Evolutionary conservation across 2,329 filamentous ascomycete species (phyloP), one percentile per base, ranked within the genome.

Genomic region (Pseudocercospora fijiensis): DNA sequence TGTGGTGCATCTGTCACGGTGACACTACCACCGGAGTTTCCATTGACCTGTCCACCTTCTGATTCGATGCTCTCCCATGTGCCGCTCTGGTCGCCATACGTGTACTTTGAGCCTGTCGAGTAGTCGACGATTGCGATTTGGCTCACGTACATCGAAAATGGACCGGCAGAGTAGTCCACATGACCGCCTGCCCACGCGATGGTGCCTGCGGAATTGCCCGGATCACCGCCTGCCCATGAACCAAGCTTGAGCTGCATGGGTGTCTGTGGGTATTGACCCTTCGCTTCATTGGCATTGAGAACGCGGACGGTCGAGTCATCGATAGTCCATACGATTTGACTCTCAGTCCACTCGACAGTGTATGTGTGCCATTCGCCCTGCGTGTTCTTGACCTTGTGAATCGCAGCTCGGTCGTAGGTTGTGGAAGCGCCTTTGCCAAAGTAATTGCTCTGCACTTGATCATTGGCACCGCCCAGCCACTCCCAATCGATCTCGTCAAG

Each of bases 401-500:
- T 93, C 63, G 90, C 88, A 66, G 91, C 93, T 61, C 95, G 90
- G 79, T 96, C 92, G 81, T 94, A 96, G n/a, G 85, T 85, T 28
- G 85, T 88, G 0, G 91, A 93, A 70, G 90, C 84, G 59, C 94
- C 95, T 78, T 98, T 96, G 76, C 92, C 92, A 72, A 99, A 99
- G 80, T 96, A 99, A 79, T 99, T 99, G 71, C 88, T 90, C 79
- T 99, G 95, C n/a, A 96, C 90, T 77, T 96, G 84, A 62, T 82
- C 81, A 68, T 84, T 79, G 74, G 91, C 85, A 61, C 88, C 87
- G 63, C 95, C 95, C 24, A 99, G 85, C 91, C 93, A 98, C 78
- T 99, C 95, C 82, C 94, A 90, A 77, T 99, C 95, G 74, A 99
- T 96, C 81, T 99, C 95, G 78, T 99, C 95, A 51, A 97, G 85